These are phyloP conservation scores for Eustoma russellianum DNA, from an alignment of 257 asterid genomes.

Conservation along the genomic window DNA sequence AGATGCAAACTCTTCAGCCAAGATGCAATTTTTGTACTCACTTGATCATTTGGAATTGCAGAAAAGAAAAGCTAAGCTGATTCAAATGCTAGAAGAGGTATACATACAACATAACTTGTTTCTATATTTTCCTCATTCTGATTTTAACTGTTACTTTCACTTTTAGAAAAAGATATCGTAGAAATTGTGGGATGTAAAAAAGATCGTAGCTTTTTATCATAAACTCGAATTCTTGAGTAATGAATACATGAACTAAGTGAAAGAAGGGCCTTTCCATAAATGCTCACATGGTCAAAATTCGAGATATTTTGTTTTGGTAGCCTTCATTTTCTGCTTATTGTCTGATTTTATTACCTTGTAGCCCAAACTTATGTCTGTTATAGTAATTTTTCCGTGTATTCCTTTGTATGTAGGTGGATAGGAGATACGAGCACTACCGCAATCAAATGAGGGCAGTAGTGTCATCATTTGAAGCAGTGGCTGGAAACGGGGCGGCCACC, in stretches of 20 bases:
- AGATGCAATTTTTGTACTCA: conserved; percentile 42
- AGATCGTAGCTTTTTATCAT: no score
- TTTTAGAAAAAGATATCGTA: no score
- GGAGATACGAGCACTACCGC: conserved; percentile 78
- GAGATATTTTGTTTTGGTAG: conserved; percentile 20
- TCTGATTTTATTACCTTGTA: no score
- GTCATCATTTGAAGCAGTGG: conserved; percentile 62
- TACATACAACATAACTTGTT: no score
- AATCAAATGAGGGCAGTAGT: conserved; percentile 67
- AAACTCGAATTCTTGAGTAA: no score
- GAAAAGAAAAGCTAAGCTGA: conserved; percentile 54
- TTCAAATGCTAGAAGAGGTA: conserved; percentile 85
- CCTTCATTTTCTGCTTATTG: conserved; percentile 5
- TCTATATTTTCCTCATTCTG: no score
- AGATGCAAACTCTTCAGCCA: conserved; percentile 16
- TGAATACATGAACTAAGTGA: conserved; percentile 17
- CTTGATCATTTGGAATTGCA: conserved; percentile 67
- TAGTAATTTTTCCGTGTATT: background rate
- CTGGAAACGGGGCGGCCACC: conserved; percentile 63
- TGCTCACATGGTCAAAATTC: conserved; percentile 34
- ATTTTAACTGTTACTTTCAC: no score
- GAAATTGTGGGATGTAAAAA: no score
- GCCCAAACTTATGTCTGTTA: background rate
- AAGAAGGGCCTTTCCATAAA: conserved; percentile 25
- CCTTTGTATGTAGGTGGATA: conserved; percentile 44